Base-by-base conservation (phyloP, 2,329 filamentous ascomycete genomes). In the Byssoonygena ceratinophila region DNA sequence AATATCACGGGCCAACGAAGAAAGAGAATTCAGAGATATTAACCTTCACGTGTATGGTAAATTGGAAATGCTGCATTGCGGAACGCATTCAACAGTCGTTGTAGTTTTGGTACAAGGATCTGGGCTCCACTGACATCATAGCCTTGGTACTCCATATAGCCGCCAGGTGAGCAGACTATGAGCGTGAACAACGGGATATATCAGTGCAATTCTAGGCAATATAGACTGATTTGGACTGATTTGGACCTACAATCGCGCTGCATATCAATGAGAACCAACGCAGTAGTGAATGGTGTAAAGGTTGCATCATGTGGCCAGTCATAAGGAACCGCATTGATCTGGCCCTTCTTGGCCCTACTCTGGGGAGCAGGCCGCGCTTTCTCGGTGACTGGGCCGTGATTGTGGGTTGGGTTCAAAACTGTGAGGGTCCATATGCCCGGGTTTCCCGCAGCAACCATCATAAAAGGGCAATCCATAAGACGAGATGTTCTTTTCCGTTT, bases 181-280 rank as follows among this genome's bases (percentile, higher is more conserved):
- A 25, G 34, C 4, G 44, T 16, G 8, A 18, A 36, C 40, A 31
- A 18, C 5, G 2, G 16, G 41, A 23, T 11, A 37, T 31, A 40
- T 32, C 20, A 37, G 34, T 29, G 16, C 20, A 31, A 11, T 20
- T 37, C 41, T 22, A 12, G 20, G 7, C 5, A 14, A 27, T 18
- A 18, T 25, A 12, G 8, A 20, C 23, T 40, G 34, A 47, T 16
- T 9, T 54, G n/a, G 8, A 20, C 23, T 40, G 34, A 47, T 16
- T 9, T 54, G n/a, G 31, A 62, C 69, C 52, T 59, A 74, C 71
- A 74, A 58, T 74, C 72, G 48, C 71, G 68, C 55, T 74, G 72
- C 72, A 74, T 74, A 57, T 74, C 72, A 53, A 74, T 70, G 9
- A 74, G 63, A 22, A 74, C 68, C 39, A 74, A 60, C 0, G 71